Evolutionary conservation across 306 rosid genomes (phyloP).

Genomic region (Medicago arabica): DNA sequence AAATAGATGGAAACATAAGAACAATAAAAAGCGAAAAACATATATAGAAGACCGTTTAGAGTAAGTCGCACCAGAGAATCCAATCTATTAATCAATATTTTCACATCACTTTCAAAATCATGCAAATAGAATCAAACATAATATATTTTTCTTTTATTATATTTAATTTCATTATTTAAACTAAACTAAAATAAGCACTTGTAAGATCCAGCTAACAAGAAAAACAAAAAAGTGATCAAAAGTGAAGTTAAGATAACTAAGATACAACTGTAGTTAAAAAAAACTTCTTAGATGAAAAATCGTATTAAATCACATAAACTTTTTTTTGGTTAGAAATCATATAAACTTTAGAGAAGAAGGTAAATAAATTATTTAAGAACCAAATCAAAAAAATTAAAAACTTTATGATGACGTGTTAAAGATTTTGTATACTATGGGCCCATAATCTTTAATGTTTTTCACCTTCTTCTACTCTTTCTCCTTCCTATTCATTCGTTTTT

Average conservation of each 20-base stretch:
- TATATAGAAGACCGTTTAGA: background rate
- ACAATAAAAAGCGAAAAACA: background rate
- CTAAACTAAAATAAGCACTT: constrained; percentile 3
- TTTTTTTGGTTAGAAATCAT: no score
- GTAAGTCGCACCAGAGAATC: background rate
- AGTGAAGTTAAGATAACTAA: background rate
- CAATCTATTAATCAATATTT: background rate
- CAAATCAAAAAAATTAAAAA: constrained; percentile 13
- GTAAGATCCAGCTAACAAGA: background rate
- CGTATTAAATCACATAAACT: background rate
- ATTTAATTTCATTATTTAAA: constrained; percentile 11
- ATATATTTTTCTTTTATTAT: background rate
- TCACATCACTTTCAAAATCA: background rate
- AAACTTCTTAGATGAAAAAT: background rate
- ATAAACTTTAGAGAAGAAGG: background rate
- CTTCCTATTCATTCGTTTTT: constrained; percentile 11
- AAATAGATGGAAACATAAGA: background rate
- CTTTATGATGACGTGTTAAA: constrained; percentile 49
- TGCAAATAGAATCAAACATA: background rate
- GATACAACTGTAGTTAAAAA: constrained; percentile 18
- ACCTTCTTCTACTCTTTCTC: constrained; percentile 25
- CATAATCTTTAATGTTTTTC: constrained; percentile 26
- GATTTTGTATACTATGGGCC: constrained; percentile 47
- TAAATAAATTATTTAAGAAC: background rate
- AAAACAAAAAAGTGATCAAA: background rate